Conservation (phyloP, 140 eudicot species). For the Flaveria floridana region DNA sequence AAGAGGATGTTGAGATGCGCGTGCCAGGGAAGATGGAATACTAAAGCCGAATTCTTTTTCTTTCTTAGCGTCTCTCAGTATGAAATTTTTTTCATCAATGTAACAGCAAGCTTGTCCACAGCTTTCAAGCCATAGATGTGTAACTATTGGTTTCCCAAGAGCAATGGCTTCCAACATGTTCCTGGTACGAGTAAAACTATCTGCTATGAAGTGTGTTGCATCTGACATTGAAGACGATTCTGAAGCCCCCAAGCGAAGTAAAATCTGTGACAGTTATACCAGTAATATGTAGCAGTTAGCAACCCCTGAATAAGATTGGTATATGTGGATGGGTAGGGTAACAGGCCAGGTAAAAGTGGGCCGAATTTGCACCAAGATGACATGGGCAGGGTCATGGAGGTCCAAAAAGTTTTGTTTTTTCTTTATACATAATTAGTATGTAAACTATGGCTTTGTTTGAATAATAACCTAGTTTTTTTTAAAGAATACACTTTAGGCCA, state of each 20-base stretch:
- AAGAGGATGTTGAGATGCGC: slow-evolving; percentile 69
- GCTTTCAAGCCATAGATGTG: slow-evolving; percentile 86
- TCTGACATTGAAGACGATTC: slow-evolving; percentile 63
- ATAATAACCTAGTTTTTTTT: background rate
- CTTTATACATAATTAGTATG: background rate
- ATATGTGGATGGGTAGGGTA: background rate
- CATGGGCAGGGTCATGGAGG: background rate
- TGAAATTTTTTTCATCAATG: slow-evolving; percentile 76
- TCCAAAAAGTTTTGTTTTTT: background rate
- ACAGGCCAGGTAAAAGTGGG: slow-evolving; percentile 2
- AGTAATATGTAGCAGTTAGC: slow-evolving; percentile 14
- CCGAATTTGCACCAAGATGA: background rate
- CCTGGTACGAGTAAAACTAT: slow-evolving; percentile 80
- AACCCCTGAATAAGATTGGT: slow-evolving; percentile 13
- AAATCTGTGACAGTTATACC: slow-evolving; percentile 44
- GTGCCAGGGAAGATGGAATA: slow-evolving; percentile 67
- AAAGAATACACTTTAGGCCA: background rate
- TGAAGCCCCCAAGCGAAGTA: slow-evolving; percentile 68
- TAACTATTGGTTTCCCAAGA: slow-evolving; percentile 75
- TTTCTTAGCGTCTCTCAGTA: slow-evolving; percentile 78
- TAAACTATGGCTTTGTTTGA: background rate
- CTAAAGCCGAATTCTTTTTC: slow-evolving; percentile 83
- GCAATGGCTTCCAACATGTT: slow-evolving; percentile 99
- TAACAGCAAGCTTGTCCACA: slow-evolving; percentile 77
- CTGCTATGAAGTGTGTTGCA: slow-evolving; percentile 89